Conservation (phyloP, 441 rosid species). For the Brassica hybrid region DNA sequence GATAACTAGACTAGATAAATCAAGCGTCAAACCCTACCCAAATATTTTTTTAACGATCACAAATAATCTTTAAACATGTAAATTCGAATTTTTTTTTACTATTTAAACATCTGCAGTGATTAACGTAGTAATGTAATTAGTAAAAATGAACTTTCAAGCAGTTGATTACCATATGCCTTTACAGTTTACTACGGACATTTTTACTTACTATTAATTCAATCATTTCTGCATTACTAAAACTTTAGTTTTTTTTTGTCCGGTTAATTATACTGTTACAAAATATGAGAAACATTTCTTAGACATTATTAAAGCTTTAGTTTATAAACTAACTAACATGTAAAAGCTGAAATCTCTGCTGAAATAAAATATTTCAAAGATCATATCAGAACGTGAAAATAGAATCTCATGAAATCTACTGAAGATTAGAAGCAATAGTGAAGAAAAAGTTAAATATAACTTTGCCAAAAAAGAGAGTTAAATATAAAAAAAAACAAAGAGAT, state of each 20-base stretch:
- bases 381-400: slow-evolving; percentile 22
- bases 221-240: slow-evolving; percentile 8
- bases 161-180: neutral
- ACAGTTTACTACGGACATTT: neutral
- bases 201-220: slow-evolving; percentile 6
- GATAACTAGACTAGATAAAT: neutral
- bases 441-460: neutral
- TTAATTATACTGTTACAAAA: too few species aligned
- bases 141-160: neutral
- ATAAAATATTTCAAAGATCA: slow-evolving; percentile 11
- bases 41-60: neutral
- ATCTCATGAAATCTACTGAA: neutral
- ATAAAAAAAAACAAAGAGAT: neutral
- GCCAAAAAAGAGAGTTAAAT: neutral
- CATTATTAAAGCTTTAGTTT: neutral
- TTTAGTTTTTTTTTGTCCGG: neutral
- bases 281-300: too few species aligned
- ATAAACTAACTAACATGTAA: neutral
- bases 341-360: neutral
- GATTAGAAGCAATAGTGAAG: neutral
- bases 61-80: neutral
- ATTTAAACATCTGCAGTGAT: neutral
- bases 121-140: neutral
- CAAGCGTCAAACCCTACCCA: neutral
- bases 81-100: neutral